phyloP scores from a whole-genome alignment of 2,329 filamentous ascomycete genomes.

The Endoconidiophora polonica region DNA sequence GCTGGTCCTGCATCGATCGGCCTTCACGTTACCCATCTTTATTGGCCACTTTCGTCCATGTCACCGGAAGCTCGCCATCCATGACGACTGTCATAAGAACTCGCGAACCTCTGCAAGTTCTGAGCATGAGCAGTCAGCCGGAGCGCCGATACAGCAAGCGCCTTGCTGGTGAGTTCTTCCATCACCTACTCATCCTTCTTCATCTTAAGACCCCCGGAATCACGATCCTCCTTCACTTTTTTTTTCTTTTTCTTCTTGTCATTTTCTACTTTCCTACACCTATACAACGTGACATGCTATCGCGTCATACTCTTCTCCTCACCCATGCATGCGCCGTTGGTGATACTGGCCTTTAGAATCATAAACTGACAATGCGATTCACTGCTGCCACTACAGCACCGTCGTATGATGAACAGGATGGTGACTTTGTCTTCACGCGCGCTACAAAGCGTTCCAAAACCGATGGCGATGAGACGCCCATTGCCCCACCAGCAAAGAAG shows the following conservation, averaged over 20 bases:
- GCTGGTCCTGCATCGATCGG: conserved; percentile 3
- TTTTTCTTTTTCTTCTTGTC: background rate
- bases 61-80: conserved; percentile 29
- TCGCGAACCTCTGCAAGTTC: conserved; percentile 46
- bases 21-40: background rate
- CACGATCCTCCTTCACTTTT: background rate
- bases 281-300: background rate
- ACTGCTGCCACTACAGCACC: conserved; percentile 18
- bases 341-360: background rate
- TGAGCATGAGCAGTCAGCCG: conserved; percentile 51
- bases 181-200: background rate
- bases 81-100: conserved; percentile 54
- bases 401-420: conserved; percentile 50
- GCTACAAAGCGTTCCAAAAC: conserved; percentile 49
- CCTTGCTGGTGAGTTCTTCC: conserved; percentile 36
- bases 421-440: conserved; percentile 60
- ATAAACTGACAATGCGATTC: conserved; percentile 7
- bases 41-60: conserved; percentile 7
- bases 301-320: background rate
- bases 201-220: background rate
- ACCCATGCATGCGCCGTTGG: background rate
- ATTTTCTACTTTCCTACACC: background rate
- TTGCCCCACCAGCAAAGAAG: conserved; percentile 21
- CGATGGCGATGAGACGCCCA: conserved; percentile 22
- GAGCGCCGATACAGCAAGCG: conserved; percentile 48